phyloP scores from a whole-genome alignment of 805 yeast genomes.

The Saccharomyces jurei region DNA sequence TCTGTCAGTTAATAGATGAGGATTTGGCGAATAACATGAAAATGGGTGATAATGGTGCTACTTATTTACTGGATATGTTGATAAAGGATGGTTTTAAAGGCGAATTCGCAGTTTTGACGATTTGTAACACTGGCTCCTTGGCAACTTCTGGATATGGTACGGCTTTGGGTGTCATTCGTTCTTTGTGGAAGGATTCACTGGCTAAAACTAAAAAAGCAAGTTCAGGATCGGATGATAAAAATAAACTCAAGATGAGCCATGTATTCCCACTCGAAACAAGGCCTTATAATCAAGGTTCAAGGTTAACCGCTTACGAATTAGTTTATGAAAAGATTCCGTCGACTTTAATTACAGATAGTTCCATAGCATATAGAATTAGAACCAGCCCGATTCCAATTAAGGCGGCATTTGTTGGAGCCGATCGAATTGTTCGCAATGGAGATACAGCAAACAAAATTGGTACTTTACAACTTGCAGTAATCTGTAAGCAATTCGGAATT shows the following conservation, averaged over 20 bases:
- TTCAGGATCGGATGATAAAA: not conserved
- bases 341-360: constrained; percentile 81
- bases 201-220: constrained; percentile 17
- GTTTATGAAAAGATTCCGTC: constrained; percentile 82
- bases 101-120: constrained; percentile 75
- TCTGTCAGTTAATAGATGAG: constrained; percentile 54
- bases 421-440: constrained; percentile 85
- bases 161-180: constrained; percentile 84
- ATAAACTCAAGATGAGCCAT: constrained; percentile 42
- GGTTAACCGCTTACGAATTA: constrained; percentile 85
- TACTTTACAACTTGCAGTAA: constrained; percentile 78
- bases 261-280: constrained; percentile 89
- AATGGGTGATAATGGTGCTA: constrained; percentile 76
- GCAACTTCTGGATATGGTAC: constrained; percentile 98
- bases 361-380: constrained; percentile 71
- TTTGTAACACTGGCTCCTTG: constrained; percentile 92
- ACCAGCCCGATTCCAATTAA: constrained; percentile 54
- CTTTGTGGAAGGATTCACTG: constrained; percentile 44
- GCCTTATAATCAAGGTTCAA: constrained; percentile 94
- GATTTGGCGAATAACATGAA: constrained; percentile 71
- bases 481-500: constrained; percentile 55
- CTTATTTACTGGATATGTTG: constrained; percentile 47
- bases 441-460: constrained; percentile 97
- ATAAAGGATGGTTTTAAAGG: constrained; percentile 43
- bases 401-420: constrained; percentile 91